These are phyloP conservation scores for Ophiognomonia clavigignenti-juglandacearum DNA, from an alignment of 2,329 filamentous ascomycete species.

Conservation along the genomic window DNA sequence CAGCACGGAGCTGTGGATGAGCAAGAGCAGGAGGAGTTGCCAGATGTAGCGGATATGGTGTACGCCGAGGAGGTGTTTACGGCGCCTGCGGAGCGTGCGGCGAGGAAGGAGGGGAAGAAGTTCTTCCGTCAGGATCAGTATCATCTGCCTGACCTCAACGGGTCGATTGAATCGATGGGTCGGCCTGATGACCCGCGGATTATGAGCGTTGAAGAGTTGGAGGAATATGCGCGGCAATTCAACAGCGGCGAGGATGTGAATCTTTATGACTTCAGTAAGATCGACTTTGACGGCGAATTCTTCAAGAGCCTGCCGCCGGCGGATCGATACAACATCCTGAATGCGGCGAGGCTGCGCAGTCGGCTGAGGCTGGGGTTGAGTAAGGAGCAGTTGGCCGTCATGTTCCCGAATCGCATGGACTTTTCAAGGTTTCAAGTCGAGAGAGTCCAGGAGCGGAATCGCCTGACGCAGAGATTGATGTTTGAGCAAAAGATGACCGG, in stretches of 20 bases:
- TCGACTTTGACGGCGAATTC: conserved; percentile 94
- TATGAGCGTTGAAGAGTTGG: conserved; percentile 91
- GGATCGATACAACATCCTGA: conserved; percentile 95
- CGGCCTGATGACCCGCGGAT: conserved; percentile 88
- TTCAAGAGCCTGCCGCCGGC: conserved; percentile 85
- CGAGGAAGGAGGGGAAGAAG: conserved; percentile 63
- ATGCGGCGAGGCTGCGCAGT: conserved; percentile 84
- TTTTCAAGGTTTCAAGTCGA: conserved; percentile 97
- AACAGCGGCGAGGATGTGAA: conserved; percentile 87
- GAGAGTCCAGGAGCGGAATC: conserved; percentile 84
- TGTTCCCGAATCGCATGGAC: conserved; percentile 97
- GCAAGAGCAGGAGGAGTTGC: conserved; percentile 51
- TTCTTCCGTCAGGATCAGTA: conserved; percentile 95
- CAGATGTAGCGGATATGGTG: conserved; percentile 64
- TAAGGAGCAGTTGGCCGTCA: conserved; percentile 90
- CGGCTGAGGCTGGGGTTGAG: conserved; percentile 91
- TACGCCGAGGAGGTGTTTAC: conserved; percentile 90
- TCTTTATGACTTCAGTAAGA: conserved; percentile 95
- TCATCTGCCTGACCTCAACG: conserved; percentile 82
- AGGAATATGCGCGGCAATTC: conserved; percentile 91
- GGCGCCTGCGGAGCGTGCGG: conserved; percentile 65
- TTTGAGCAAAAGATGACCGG: conserved; percentile 85
- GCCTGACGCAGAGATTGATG: conserved; percentile 93
- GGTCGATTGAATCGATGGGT: conserved; percentile 78
- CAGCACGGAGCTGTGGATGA: conserved; percentile 38